Evolutionary conservation across 495 filamentous ascomycete genomes (phyloP), one percentile per base, ranked within the genome.

Genomic region (Daldinia caldariorum): DNA sequence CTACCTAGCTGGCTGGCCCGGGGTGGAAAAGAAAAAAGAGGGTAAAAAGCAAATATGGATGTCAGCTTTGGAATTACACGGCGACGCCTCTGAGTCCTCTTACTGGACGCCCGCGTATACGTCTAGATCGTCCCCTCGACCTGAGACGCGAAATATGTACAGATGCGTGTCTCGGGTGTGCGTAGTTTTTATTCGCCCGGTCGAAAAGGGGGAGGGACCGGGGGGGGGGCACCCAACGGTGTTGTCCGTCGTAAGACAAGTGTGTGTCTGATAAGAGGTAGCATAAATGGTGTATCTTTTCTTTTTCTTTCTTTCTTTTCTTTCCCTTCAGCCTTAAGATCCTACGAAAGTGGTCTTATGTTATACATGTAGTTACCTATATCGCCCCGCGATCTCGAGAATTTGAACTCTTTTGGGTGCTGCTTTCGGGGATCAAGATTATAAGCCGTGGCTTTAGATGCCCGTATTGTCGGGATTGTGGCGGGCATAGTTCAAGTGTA

Each of bases 121-220:
- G 14, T 38, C 54, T 38, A 38, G 54, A 57, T 18, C 54, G 8
- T n/a, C 9, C n/a, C 14, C 2, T 6, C 22, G 6, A 14, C 34
- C 31, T 4, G 6, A 32, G 49, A 12, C 43, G 22, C 31, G 32
- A 26, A 49, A 39, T 32, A 14, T 41, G 16, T 3, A 31, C 50
- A 45, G 26, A 41, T 1, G 39, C 38, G 14, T 57, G 64, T 67
- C 64, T 67, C 31, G 31, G 29, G 9, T 5, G 9, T 2, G 9
- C 10, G 9, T 20, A 4, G 43, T 13, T 12, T 10, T 47, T 6
- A 47, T 47, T 47, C 18, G 43, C 20, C 43, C 43, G 18, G 20
- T 47, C 18, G 18, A 45, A 41, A 41, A 5, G 4, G 16, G 38
- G n/a, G n/a, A n/a, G n/a, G n/a, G n/a, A n/a, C n/a, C n/a, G n/a